phyloP scores from a whole-genome alignment of 1,284 basidiomycete species.

The Exobasidium rhododendri region DNA sequence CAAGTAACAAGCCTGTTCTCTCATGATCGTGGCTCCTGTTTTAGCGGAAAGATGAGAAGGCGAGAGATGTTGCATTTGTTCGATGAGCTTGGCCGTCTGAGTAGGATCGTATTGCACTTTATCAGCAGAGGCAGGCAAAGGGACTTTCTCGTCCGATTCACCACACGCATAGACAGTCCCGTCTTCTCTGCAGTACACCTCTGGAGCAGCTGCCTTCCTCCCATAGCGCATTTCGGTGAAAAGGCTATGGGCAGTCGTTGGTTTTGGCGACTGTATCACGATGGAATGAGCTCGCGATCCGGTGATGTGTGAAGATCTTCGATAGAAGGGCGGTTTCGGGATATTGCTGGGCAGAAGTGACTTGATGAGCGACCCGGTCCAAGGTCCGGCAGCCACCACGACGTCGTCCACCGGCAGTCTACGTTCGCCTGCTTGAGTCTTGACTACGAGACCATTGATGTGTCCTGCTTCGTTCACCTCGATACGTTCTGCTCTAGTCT shows the following conservation, averaged over 20 bases:
- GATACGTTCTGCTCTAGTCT: slow-evolving; percentile 40
- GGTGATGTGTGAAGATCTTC: slow-evolving; percentile 49
- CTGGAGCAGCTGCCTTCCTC: slow-evolving; percentile 27
- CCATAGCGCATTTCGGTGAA: slow-evolving; percentile 60
- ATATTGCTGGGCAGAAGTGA: slow-evolving; percentile 58
- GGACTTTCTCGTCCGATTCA: slow-evolving; percentile 54
- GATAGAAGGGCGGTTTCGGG: slow-evolving; percentile 43
- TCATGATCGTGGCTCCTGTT: slow-evolving; percentile 51
- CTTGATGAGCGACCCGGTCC: slow-evolving; percentile 67
- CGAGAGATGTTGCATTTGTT: slow-evolving; percentile 58
- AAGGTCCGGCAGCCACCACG: slow-evolving; percentile 74
- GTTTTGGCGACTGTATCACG: slow-evolving; percentile 51
- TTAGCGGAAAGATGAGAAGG: slow-evolving; percentile 56
- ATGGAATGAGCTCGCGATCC: slow-evolving; percentile 61
- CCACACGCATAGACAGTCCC: slow-evolving; percentile 56
- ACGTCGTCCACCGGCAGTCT: slow-evolving; percentile 57
- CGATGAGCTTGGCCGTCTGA: slow-evolving; percentile 57
- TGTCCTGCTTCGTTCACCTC: slow-evolving; percentile 22
- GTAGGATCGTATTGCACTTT: slow-evolving; percentile 41
- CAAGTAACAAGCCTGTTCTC: slow-evolving; percentile 61
- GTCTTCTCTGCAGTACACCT: slow-evolving; percentile 52
- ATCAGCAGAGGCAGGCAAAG: slow-evolving; percentile 52
- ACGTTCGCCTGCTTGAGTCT: slow-evolving; percentile 9
- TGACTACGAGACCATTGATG: slow-evolving; percentile 26
- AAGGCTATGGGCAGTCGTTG: slow-evolving; percentile 56